Base-by-base conservation (phyloP, 1,284 basidiomycete species). In the Ganoderma lucidum region DNA sequence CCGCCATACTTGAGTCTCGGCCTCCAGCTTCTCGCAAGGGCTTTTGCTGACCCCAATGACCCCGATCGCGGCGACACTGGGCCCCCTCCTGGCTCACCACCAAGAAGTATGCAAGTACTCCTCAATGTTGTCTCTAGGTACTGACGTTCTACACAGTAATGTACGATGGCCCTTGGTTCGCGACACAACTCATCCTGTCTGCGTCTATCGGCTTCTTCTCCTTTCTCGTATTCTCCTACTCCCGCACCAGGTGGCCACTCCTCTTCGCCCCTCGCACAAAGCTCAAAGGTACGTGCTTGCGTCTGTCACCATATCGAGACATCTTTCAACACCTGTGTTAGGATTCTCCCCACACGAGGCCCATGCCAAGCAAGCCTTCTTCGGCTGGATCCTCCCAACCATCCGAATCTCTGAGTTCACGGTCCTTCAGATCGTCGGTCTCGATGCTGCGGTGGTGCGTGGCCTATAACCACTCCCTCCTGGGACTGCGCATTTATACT, bases 311-410 rank as follows among this genome's bases (percentile, higher is more conserved):
- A 56, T 9, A 62, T 12, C 4, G 14, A 30, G 14, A 37, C 48
- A 30, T n/a, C 37, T 30, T 53, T 72, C 28, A 60, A 60, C 28
- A 72, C 64, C 44, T 9, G 71, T 9, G 37, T 9, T 76, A 94
- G 94, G 91, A 2, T 96, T 97, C 82, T 96, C 96, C 5, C 94
- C 96, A 19, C 93, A 95, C 75, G 94, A 96, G 80, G 93, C 93
- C 0, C 94, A 96, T 77, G 89, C 90, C 6, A 93, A 93, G 74
- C 85, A 88, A 68, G 90, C 92, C 0, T 94, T 97, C 81, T 96
- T 98, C 81, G 95, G 95, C 28, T 99, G 97, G 97, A 94, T 99
- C 72, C 80, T 96, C 72, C 97, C 97, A 0, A 99, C 97, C 0
- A 86, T 98, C 66, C 86, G 88, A 67, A 96, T 94, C 0, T 96